Conservation (phyloP, 345 rosid genomes). For the Eucalyptus tenuipes region DNA sequence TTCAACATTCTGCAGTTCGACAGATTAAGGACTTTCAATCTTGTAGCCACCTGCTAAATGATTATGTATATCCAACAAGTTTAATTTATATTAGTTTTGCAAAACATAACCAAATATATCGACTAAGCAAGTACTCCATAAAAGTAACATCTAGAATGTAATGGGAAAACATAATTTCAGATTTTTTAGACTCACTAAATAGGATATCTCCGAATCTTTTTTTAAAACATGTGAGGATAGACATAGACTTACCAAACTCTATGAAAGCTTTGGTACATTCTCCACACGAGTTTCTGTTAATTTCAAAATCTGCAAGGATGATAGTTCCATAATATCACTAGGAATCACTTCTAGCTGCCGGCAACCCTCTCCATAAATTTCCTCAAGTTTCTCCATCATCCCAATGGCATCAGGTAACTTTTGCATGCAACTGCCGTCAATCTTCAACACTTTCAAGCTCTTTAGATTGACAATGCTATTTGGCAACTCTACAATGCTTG, state of each 20-base stretch:
- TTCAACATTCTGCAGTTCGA: fast-evolving
- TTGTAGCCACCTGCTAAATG: too few relatives aligned
- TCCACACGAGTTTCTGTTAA: not conserved
- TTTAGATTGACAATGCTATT: not conserved
- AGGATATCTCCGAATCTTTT: too few relatives aligned
- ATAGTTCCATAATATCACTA: not conserved
- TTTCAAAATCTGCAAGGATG: not conserved
- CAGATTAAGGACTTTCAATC: fast-evolving
- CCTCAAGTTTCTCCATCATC: not conserved
- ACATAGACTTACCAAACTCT: not conserved
- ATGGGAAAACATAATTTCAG: too few relatives aligned
- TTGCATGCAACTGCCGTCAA: not conserved
- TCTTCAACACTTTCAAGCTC: not conserved
- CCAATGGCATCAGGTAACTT: not conserved
- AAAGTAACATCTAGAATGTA: too few relatives aligned
- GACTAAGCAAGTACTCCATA: fast-evolving
- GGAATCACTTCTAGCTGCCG: not conserved
- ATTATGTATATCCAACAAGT: too few relatives aligned
- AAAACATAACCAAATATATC: fast-evolving
- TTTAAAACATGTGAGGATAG: too few relatives aligned
- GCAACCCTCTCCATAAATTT: not conserved
- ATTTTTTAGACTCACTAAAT: too few relatives aligned
- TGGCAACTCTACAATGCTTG: not conserved
- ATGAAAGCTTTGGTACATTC: not conserved
- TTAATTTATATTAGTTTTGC: too few relatives aligned